Evolutionary conservation across 164 flowering plant genomes (phyloP).

Genomic region (Vitis rotundifolia): DNA sequence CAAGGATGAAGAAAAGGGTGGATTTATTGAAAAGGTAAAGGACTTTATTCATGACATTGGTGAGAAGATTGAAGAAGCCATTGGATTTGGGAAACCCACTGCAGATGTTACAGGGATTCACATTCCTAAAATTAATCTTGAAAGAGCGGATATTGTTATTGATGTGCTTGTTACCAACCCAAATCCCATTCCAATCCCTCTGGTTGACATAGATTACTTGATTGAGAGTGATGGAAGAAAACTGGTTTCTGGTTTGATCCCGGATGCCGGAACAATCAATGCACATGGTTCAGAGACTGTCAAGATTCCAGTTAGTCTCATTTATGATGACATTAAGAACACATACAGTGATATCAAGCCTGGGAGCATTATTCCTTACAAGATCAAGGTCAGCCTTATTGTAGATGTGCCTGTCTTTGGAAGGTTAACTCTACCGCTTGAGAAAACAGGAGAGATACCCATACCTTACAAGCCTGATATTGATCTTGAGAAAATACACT

Average conservation of each 20-base stretch:
- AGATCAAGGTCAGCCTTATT: conserved; percentile 70
- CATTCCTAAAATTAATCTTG: conserved; percentile 64
- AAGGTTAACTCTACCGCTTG: conserved; percentile 74
- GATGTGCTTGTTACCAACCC: conserved; percentile 83
- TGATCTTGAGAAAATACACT: conserved; percentile 68
- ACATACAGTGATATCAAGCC: conserved; percentile 78
- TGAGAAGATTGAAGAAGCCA: conserved; percentile 74
- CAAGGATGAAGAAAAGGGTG: conserved; percentile 60
- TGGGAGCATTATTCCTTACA: conserved; percentile 86
- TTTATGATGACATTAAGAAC: conserved; percentile 77
- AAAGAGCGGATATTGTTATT: conserved; percentile 66
- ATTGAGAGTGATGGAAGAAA: conserved; percentile 87
- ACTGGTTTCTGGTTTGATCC: conserved; percentile 83
- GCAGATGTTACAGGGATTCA: conserved; percentile 79
- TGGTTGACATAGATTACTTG: conserved; percentile 75
- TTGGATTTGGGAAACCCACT: conserved; percentile 89
- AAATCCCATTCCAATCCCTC: conserved; percentile 83
- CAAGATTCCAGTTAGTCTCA: conserved; percentile 62
- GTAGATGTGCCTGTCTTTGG: conserved; percentile 87
- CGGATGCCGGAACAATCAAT: conserved; percentile 84
- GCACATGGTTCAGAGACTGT: conserved; percentile 87
- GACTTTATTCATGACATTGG: conserved; percentile 79
- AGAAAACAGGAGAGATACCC: conserved; percentile 87
- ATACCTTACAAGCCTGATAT: conserved; percentile 85
- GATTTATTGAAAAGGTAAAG: conserved; percentile 72